Percentiles rank a stretch among this genome's conserved stretches.
Conservation (phyloP, 805 yeast species). For the Allodekkera sacchari region DNA sequence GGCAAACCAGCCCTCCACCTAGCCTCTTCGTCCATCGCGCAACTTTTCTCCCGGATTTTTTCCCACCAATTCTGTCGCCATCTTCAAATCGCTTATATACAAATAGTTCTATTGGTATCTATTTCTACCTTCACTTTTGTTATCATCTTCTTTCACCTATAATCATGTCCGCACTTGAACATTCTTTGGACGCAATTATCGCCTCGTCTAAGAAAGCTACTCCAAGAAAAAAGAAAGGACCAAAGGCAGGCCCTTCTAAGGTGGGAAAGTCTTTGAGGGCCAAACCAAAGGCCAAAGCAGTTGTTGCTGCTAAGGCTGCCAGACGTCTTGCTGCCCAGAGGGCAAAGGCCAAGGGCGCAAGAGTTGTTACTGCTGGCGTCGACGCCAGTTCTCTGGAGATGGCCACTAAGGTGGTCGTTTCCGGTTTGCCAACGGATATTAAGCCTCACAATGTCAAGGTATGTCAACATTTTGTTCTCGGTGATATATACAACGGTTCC, state of each 20-base stretch:
- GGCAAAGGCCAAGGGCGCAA: slow-evolving; percentile 9
- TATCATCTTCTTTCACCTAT: neutral
- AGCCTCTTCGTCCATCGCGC: too few relatives aligned
- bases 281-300: slow-evolving; percentile 20
- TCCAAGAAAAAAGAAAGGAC: neutral
- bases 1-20: too few relatives aligned
- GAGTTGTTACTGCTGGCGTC: slow-evolving; percentile 9
- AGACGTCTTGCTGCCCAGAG: slow-evolving; percentile 9
- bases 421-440: slow-evolving; percentile 64
- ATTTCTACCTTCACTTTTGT: too few relatives aligned
- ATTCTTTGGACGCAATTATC: slow-evolving; percentile 91
- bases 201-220: slow-evolving; percentile 34
- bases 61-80: too few relatives aligned
- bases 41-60: too few relatives aligned
- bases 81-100: too few relatives aligned
- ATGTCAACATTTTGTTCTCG: too few relatives aligned
- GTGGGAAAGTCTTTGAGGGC: slow-evolving; percentile 10
- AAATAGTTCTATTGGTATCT: too few relatives aligned
- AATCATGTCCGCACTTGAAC: slow-evolving; percentile 76
- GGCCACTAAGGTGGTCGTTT: slow-evolving; percentile 75
- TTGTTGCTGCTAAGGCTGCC: slow-evolving; percentile 4
- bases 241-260: neutral
- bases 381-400: slow-evolving; percentile 24
- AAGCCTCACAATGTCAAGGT: slow-evolving; percentile 41
- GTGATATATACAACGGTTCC: too few relatives aligned